Evolutionary conservation across 2,329 filamentous ascomycete genomes (phyloP).

Genomic region (Aspergillus thermomutatus): DNA sequence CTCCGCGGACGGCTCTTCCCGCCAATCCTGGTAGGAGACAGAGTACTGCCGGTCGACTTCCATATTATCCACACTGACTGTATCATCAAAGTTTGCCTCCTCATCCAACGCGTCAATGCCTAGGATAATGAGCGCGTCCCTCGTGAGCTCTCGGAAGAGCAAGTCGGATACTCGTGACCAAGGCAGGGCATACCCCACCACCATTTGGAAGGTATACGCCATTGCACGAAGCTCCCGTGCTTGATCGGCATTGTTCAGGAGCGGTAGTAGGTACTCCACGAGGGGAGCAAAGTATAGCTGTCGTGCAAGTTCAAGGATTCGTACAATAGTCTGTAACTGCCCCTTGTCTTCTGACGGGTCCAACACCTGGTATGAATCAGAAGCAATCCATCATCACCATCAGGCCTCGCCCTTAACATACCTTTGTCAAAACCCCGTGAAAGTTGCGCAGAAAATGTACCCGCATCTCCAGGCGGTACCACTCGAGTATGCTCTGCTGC

Average conservation of each 20-base stretch:
- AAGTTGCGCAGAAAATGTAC: constrained; percentile 43
- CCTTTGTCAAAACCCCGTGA: constrained; percentile 30
- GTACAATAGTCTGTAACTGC: constrained; percentile 30
- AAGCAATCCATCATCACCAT: background rate
- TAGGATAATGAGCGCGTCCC: constrained; percentile 42
- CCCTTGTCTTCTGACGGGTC: constrained; percentile 20
- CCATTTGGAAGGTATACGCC: constrained; percentile 43
- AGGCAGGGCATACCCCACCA: constrained; percentile 47
- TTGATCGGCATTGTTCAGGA: constrained; percentile 24
- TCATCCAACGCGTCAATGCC: constrained; percentile 34
- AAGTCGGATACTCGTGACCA: constrained; percentile 41
- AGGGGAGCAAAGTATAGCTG: constrained; percentile 37
- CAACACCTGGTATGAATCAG: constrained; percentile 23
- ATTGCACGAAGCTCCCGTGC: constrained; percentile 35
- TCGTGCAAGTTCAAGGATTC: constrained; percentile 34
- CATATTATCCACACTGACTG: constrained; percentile 29
- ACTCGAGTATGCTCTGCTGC: constrained; percentile 34
- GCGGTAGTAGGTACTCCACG: constrained; percentile 30
- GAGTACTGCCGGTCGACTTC: constrained; percentile 36
- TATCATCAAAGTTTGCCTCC: constrained; percentile 16
- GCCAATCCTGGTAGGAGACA: constrained; percentile 38
- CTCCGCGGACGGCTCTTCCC: constrained; percentile 27
- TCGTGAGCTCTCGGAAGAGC: constrained; percentile 44
- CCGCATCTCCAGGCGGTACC: constrained; percentile 44
- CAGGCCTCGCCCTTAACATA: constrained; percentile 13